A percentile compares a stretch with the other conserved stretches of the same genome.
phyloP scores from a whole-genome alignment of 2,329 filamentous ascomycete species.

The Monilinia vaccinii-corymbosi region DNA sequence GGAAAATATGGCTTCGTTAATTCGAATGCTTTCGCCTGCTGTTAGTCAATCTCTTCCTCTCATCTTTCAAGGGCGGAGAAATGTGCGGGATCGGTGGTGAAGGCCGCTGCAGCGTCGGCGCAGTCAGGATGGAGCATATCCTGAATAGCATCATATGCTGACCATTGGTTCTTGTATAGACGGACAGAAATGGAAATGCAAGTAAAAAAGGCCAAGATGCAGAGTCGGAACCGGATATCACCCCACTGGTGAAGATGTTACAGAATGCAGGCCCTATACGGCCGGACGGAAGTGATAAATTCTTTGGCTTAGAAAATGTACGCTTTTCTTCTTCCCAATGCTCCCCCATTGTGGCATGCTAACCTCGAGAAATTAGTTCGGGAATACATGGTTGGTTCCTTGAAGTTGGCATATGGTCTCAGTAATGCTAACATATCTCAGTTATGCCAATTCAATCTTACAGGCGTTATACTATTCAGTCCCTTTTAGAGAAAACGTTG shows the following conservation, averaged over 20 bases:
- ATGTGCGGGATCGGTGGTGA: not conserved
- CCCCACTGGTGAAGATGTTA: conserved; percentile 65
- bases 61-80: not conserved
- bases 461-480: conserved; percentile 96
- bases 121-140: not conserved
- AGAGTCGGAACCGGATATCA: conserved; percentile 40
- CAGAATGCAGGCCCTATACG: conserved; percentile 72
- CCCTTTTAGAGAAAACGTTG: conserved; percentile 85
- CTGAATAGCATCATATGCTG: conserved; percentile 11
- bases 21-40: conserved; percentile 8
- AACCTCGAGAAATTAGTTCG: conserved; percentile 55
- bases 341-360: conserved; percentile 13
- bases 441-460: conserved; percentile 97
- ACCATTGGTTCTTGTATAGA: conserved; percentile 13
- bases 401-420: not conserved
- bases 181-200: conserved; percentile 18
- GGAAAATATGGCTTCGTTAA: conserved; percentile 5
- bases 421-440: conserved; percentile 35
- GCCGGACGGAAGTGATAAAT: conserved; percentile 89
- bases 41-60: conserved; percentile 3
- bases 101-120: not conserved
- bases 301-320: conserved; percentile 97
- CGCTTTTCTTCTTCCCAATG: conserved; percentile 33
- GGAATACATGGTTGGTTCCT: conserved; percentile 77
- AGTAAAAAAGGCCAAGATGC: conserved; percentile 27